Evolutionary conservation across 805 yeast genomes (phyloP).

Genomic region (Candida maris): DNA sequence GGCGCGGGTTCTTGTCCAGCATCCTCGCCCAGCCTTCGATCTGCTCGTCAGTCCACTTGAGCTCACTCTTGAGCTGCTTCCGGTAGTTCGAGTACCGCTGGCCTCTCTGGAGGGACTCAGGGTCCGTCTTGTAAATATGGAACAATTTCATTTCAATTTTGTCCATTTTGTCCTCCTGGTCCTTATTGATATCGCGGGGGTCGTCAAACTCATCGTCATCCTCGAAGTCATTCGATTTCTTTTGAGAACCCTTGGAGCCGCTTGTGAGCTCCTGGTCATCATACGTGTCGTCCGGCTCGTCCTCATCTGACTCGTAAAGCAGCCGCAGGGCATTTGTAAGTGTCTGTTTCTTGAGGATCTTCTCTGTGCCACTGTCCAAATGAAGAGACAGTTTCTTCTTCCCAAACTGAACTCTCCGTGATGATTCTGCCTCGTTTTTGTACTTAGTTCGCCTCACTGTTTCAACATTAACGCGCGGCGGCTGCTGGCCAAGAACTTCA

Average conservation of each 20-base stretch:
- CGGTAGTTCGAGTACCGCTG: constrained; percentile 48
- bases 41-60: constrained; percentile 83
- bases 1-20: constrained; percentile 60
- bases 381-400: constrained; percentile 27
- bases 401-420: constrained; percentile 31
- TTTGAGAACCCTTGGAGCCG: constrained; percentile 9
- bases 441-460: constrained; percentile 22
- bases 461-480: neutral
- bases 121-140: constrained; percentile 49
- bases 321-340: constrained; percentile 54
- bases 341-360: constrained; percentile 54
- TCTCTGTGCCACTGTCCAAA: constrained; percentile 21
- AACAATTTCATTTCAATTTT: constrained; percentile 54
- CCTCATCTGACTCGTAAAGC: constrained; percentile 73
- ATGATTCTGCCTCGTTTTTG: constrained; percentile 30
- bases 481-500: constrained; percentile 30
- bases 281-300: constrained; percentile 80
- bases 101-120: constrained; percentile 43
- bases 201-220: constrained; percentile 22
- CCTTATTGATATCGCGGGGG: constrained; percentile 11
- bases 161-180: constrained; percentile 32
- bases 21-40: constrained; percentile 91
- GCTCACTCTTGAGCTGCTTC: constrained; percentile 44
- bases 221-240: constrained; percentile 31
- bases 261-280: constrained; percentile 49